Conservation (phyloP, 371 early-diverging fungal genomes). For the Batkoa obscura region DNA sequence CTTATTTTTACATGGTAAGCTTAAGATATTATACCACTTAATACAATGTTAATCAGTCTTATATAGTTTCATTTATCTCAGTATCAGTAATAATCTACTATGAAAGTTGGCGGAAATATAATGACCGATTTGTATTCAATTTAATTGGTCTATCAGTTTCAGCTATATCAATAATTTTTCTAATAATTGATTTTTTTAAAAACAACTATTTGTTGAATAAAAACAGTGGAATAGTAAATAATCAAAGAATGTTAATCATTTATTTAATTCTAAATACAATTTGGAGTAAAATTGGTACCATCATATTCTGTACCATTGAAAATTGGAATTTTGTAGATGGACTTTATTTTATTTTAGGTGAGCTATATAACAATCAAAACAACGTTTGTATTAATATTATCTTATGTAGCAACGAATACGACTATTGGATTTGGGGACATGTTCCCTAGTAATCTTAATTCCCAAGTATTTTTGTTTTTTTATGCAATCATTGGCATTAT, state of each 20-base stretch:
- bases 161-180: neutral
- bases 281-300: slow-evolving; percentile 2
- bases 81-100: no score
- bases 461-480: neutral
- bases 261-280: neutral
- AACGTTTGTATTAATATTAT: no score
- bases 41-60: no score
- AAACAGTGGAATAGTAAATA: neutral
- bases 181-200: slow-evolving; percentile 1
- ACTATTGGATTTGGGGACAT: slow-evolving; percentile 7
- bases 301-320: neutral
- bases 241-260: slow-evolving; percentile 1
- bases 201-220: neutral
- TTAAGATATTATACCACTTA: no score
- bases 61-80: no score
- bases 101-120: no score
- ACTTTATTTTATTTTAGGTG: neutral
- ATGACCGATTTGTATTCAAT: no score
- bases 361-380: no score
- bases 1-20: no score
- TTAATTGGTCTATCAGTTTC: no score
- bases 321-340: neutral
- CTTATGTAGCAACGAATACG: neutral
- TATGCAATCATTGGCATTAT: slow-evolving; percentile 6
- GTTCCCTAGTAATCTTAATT: neutral